Conservation (phyloP, 495 filamentous ascomycete species). For the Lasiosphaeris hirsuta region DNA sequence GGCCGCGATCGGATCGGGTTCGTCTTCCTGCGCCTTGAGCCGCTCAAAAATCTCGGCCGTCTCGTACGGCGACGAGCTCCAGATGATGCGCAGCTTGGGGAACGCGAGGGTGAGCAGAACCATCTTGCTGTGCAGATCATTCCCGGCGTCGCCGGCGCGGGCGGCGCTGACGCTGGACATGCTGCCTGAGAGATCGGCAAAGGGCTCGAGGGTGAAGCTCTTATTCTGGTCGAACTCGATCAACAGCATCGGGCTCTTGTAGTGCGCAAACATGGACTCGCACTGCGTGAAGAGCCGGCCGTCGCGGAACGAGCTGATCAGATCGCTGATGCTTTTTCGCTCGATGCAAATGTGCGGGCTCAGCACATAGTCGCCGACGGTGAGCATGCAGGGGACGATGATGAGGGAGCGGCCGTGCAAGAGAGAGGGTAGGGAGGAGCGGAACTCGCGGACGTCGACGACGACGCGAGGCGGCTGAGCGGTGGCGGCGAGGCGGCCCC, state of each 20-base stretch:
- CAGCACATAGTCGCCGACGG: conserved; percentile 94
- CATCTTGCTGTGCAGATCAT: conserved; percentile 85
- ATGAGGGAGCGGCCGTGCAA: conserved; percentile 82
- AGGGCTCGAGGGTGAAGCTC: conserved; percentile 92
- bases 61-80: conserved; percentile 90
- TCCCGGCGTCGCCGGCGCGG: conserved; percentile 42
- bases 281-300: conserved; percentile 89
- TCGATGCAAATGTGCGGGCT: conserved; percentile 89
- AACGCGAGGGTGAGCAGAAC: conserved; percentile 92
- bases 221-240: conserved; percentile 99
- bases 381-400: conserved; percentile 89
- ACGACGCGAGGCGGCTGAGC: conserved; percentile 89
- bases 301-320: conserved; percentile 87
- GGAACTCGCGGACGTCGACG: conserved; percentile 93
- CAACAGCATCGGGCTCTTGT: conserved; percentile 84
- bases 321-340: conserved; percentile 85
- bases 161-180: conserved; percentile 51
- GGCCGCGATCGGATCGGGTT: conserved; percentile 87
- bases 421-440: conserved; percentile 86
- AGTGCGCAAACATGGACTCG: conserved; percentile 91
- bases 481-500: conserved; percentile 82
- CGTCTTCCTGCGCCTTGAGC: conserved; percentile 80
- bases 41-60: conserved; percentile 96
- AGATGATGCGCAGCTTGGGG: conserved; percentile 83
- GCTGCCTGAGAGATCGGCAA: conserved; percentile 73